These are phyloP conservation scores for Wallacemonas sp. DNA, from an alignment of 208 protist species.

Conservation along the genomic window DNA sequence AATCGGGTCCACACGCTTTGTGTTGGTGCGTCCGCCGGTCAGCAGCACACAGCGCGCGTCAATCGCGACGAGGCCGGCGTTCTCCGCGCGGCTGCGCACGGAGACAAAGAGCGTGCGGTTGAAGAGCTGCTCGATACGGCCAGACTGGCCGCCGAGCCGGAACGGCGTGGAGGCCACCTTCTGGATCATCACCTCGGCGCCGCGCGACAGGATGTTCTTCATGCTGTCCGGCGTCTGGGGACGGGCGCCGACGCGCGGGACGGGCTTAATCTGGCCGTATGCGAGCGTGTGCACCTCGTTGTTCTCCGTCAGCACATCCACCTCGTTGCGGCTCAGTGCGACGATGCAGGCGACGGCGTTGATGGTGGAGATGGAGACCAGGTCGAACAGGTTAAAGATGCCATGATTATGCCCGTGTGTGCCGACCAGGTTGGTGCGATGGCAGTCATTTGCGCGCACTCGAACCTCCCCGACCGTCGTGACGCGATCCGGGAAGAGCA, in stretches of 20 bases:
- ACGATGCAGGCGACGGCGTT: conserved; percentile 81
- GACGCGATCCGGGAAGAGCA: conserved; percentile 77
- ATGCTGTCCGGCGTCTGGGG: conserved; percentile 66
- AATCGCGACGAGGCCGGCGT: conserved; percentile 78
- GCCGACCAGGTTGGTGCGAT: conserved; percentile 79
- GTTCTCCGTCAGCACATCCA: conserved; percentile 82
- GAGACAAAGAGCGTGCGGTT: conserved; percentile 82
- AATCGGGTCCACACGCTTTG: conserved; percentile 39
- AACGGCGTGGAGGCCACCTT: conserved; percentile 55
- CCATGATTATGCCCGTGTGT: conserved; percentile 66
- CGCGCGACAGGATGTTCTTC: conserved; percentile 77
- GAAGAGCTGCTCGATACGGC: conserved; percentile 85
- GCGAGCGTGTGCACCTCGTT: conserved; percentile 77
- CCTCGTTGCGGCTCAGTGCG: conserved; percentile 55
- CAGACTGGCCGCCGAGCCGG: conserved; percentile 69
- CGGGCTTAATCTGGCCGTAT: conserved; percentile 71
- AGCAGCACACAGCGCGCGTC: conserved; percentile 65
- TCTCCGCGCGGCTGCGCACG: conserved; percentile 62
- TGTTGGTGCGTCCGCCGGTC: conserved; percentile 73
- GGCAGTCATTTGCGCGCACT: conserved; percentile 84
- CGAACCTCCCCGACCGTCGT: conserved; percentile 61
- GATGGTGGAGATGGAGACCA: conserved; percentile 70
- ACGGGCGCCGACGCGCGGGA: conserved; percentile 25
- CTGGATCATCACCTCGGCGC: conserved; percentile 77
- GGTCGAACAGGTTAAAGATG: conserved; percentile 79